Conservation (phyloP, 2,329 filamentous ascomycete genomes). For the Venturia effusa region DNA sequence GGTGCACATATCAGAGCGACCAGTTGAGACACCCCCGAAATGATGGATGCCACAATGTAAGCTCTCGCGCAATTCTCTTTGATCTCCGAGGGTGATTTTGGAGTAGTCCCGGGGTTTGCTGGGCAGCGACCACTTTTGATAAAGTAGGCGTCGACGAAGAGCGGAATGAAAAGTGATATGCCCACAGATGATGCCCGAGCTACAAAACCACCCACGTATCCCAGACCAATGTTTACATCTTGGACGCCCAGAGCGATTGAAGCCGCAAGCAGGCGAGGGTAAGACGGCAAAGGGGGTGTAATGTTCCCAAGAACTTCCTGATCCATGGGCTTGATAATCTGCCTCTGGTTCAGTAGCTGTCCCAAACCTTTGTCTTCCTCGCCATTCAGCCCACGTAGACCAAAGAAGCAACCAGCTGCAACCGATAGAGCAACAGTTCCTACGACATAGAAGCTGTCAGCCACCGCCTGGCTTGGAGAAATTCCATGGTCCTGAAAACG, state of each 20-base stretch:
- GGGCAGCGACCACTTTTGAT: slow-evolving; percentile 70
- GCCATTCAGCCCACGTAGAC: slow-evolving; percentile 55
- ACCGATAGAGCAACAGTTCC: slow-evolving; percentile 61
- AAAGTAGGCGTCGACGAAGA: slow-evolving; percentile 88
- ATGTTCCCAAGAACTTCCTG: neutral
- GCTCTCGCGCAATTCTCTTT: slow-evolving; percentile 77
- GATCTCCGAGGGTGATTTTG: slow-evolving; percentile 35
- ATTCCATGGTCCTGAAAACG: slow-evolving; percentile 64
- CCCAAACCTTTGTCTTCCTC: slow-evolving; percentile 69
- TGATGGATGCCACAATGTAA: slow-evolving; percentile 75
- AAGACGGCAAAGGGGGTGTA: slow-evolving; percentile 18
- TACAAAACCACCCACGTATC: slow-evolving; percentile 89
- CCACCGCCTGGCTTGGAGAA: slow-evolving; percentile 63
- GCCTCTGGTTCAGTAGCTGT: slow-evolving; percentile 17
- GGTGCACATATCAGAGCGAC: slow-evolving; percentile 77
- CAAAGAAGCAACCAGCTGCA: slow-evolving; percentile 65
- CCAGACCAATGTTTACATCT: slow-evolving; percentile 70
- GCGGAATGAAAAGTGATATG: slow-evolving; percentile 87
- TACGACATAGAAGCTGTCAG: slow-evolving; percentile 81
- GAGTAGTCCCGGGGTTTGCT: slow-evolving; percentile 28
- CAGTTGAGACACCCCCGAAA: slow-evolving; percentile 83
- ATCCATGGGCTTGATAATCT: slow-evolving; percentile 11
- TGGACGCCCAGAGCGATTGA: slow-evolving; percentile 52
- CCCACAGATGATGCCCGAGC: slow-evolving; percentile 89
- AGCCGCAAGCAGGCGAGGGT: slow-evolving; percentile 29